Base-by-base conservation (phyloP, 1,284 basidiomycete species). In the Volvariella surrecta region DNA sequence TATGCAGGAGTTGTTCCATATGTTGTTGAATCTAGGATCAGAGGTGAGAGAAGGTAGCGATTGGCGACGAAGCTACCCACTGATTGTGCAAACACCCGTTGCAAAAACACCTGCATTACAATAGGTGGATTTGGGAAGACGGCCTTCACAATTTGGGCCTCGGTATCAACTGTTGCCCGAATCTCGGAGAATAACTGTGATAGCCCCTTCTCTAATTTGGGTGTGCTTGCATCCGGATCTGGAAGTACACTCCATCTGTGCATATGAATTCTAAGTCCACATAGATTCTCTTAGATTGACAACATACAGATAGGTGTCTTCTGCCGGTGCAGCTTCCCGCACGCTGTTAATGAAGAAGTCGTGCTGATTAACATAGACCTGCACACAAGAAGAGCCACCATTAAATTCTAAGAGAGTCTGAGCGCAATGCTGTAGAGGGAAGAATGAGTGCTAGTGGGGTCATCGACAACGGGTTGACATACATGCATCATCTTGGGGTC, bases 401-500 rank as follows among this genome's bases (percentile, higher is more conserved):
- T 99, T 99, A 70, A 99, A 99, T 58, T 97, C 95, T 37, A 97
- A 78, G 3, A 99, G 68, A 2, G 93, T 96, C 66, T 94, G 89
- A 1, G 96, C 95, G 57, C 95, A 98, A 59, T 99, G 96, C 89
- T 96, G 40, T 6, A 42, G 17, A 19, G 32, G n/a, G 30, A 24
- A 8, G 37, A 16, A 11, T 19, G 18, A 40, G 40, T 21, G 21
- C 35, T 38, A 10, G 22, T 28, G 39, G n/a, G 42, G 45, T 24
- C 20, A n/a, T n/a, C n/a, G n/a, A n/a, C 41, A 32, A 34, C 39
- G 21, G 44, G 31, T 13, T 42, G 28, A 55, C 59, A 32, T 53
- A 93, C 92, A 65, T 92, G 90, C 96, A 99, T 99, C 85, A 96
- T 91, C 63, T 94, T 94, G 0, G 96, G 96, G 58, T 99, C 96